A percentile compares a stretch with the other conserved stretches of the same genome.
phyloP scores from a whole-genome alignment of 176 grass and related monocot genomes.

The Oryza officinalis region DNA sequence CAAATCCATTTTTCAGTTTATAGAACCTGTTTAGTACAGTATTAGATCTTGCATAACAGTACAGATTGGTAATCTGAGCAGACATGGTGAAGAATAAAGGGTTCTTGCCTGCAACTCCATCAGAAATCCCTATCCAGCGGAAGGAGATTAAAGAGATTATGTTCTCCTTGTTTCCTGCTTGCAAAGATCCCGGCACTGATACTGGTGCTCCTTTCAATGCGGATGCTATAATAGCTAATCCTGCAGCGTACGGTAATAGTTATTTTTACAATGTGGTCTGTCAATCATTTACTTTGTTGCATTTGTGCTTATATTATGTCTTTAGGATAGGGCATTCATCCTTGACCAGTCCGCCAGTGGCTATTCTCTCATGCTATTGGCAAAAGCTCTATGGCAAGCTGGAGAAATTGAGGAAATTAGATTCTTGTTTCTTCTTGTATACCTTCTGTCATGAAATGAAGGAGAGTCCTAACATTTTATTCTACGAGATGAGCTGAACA shows the following conservation, averaged over 20 bases:
- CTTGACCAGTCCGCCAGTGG: not conserved
- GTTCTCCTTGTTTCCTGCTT: slow-evolving; percentile 72
- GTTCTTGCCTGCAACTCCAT: slow-evolving; percentile 69
- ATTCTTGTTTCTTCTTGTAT: not conserved
- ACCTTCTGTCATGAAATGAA: too few species aligned
- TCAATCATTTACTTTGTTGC: not conserved
- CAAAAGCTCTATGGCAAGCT: not conserved
- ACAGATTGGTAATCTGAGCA: slow-evolving; percentile 50
- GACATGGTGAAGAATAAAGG: slow-evolving; percentile 97
- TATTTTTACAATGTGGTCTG: not conserved
- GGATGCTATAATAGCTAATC: slow-evolving; percentile 88
- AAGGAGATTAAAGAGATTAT: slow-evolving; percentile 87
- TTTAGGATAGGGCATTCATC: not conserved
- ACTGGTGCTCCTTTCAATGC: slow-evolving; percentile 57
- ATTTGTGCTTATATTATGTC: not conserved
- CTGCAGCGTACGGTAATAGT: slow-evolving; percentile 70
- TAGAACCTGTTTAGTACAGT: slow-evolving; percentile 29
- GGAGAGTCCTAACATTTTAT: too few species aligned
- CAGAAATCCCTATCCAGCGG: slow-evolving; percentile 74
- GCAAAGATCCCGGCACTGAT: slow-evolving; percentile 65
- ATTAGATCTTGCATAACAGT: slow-evolving; percentile 32
- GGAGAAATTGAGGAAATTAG: not conserved
- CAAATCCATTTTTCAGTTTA: not conserved
- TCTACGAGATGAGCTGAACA: too few species aligned
- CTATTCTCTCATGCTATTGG: not conserved